These are phyloP conservation scores for Komagataella kurtzmanii DNA, from an alignment of 805 yeast genomes.

Conservation along the genomic window DNA sequence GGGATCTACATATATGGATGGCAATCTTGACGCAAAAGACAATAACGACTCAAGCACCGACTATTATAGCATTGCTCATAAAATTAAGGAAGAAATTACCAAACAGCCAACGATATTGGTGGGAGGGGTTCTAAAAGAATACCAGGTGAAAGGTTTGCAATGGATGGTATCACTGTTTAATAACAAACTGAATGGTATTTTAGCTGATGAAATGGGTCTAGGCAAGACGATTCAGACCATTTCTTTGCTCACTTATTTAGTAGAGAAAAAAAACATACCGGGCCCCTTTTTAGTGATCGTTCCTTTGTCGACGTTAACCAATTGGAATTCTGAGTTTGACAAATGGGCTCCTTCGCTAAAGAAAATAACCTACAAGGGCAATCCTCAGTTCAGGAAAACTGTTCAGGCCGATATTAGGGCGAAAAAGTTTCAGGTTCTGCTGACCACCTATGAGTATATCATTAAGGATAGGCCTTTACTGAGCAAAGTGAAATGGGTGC, in stretches of 20 bases:
- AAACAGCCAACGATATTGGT: slow-evolving; percentile 58
- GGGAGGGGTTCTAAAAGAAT: slow-evolving; percentile 72
- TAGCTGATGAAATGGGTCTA: slow-evolving; percentile 59
- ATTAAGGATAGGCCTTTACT: slow-evolving; percentile 64
- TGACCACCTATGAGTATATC: slow-evolving; percentile 75
- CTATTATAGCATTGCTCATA: slow-evolving; percentile 74
- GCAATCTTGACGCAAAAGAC: slow-evolving; percentile 22
- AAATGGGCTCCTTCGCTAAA: slow-evolving; percentile 79
- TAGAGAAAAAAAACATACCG: slow-evolving; percentile 49
- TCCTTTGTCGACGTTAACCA: slow-evolving; percentile 72
- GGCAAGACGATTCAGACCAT: slow-evolving; percentile 70
- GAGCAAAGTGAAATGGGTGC: slow-evolving; percentile 62
- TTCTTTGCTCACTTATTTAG: slow-evolving; percentile 57
- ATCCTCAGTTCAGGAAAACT: slow-evolving; percentile 56
- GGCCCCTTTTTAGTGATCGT: slow-evolving; percentile 73
- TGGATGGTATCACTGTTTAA: slow-evolving; percentile 57
- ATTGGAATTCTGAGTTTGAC: slow-evolving; percentile 78
- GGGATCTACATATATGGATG: slow-evolving; percentile 2
- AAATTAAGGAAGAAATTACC: slow-evolving; percentile 49
- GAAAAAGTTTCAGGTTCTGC: slow-evolving; percentile 62
- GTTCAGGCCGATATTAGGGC: slow-evolving; percentile 49
- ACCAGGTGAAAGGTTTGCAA: slow-evolving; percentile 51
- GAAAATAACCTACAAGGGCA: slow-evolving; percentile 65
- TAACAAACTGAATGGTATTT: slow-evolving; percentile 47
- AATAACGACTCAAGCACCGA: slow-evolving; percentile 56